Base-by-base conservation (phyloP, 2,329 filamentous ascomycete genomes). In the Elsinoe fawcettii region DNA sequence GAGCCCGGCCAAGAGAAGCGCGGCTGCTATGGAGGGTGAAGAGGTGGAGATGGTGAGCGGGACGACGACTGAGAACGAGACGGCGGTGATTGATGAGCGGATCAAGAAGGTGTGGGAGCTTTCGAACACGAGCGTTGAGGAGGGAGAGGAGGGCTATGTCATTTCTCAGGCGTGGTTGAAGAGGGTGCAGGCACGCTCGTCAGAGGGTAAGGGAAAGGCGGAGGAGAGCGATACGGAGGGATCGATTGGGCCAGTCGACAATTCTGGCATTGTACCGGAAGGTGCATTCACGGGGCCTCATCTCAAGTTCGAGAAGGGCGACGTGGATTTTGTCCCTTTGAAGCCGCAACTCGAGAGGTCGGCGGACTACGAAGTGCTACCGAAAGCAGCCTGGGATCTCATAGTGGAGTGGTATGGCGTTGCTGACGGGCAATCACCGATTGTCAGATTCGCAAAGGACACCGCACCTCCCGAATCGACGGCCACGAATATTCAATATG, bases 361-460 rank as follows among this genome's bases (percentile, higher is more conserved):
- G n/a, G 83, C 87, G 32, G 82, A 90, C 56, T 92, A 89, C 64
- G 83, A 88, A 65, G 75, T 93, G 27, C 81, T 97, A 49, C 87
- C 91, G 1, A 76, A 83, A 60, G 81, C 86, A 58, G 90, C 89
- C 3, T 97, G 91, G 90, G 81, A 89, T 55, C 74, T 90, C 60
- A 81, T 97, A 20, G 73, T 87, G 60, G 79, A 83, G 51, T 95
- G 89, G 89, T 95, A 96, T 66, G 90, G 90, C 11, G 67, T 92
- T 57, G 83, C 81, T 58, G 74, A 83, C 14, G 83, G 82, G 32
- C 86, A 89, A 55, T 76, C 83, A 7, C 79, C 87, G 44, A 90
- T 97, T 62, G 73, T 83, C 46, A 84, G 93, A 59, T 81, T 80
- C 63, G 90, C 87, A 36, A 87, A 92, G 70, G 87, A 96, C 70